Conservation (phyloP, 306 rosid genomes). For the Parietaria judaica region DNA sequence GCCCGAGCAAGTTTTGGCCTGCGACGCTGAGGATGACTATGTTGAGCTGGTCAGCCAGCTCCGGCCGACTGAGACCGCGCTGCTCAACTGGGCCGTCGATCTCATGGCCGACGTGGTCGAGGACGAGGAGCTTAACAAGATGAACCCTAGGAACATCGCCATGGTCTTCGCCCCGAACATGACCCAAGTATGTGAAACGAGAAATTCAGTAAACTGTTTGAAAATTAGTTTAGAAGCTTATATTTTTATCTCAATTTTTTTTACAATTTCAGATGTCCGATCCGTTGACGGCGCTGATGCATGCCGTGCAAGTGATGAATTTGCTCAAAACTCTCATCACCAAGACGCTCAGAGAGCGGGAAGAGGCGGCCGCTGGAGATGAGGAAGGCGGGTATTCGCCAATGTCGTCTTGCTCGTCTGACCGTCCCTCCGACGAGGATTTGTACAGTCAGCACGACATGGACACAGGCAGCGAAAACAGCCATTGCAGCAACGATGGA, state of each 20-base stretch:
- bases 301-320: slow-evolving; percentile 99
- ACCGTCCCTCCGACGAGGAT: slow-evolving; percentile 48
- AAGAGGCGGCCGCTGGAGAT: slow-evolving; percentile 52
- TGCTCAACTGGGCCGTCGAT: slow-evolving; percentile 85
- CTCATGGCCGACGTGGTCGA: slow-evolving; percentile 97
- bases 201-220: neutral
- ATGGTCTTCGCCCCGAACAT: slow-evolving; percentile 99
- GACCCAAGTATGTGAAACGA: slow-evolving; percentile 55
- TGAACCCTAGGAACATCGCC: slow-evolving; percentile 91
- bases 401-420: slow-evolving; percentile 61
- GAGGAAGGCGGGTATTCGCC: slow-evolving; percentile 70
- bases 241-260: neutral
- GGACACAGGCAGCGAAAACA: slow-evolving; percentile 52
- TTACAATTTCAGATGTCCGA: slow-evolving; percentile 69
- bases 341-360: slow-evolving; percentile 69
- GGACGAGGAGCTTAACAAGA: slow-evolving; percentile 82
- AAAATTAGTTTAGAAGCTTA: neutral
- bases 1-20: slow-evolving; percentile 84
- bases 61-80: slow-evolving; percentile 63
- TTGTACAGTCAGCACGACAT: slow-evolving; percentile 59
- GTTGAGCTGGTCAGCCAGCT: slow-evolving; percentile 73
- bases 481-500: slow-evolving; percentile 39
- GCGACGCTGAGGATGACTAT: slow-evolving; percentile 79
- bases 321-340: slow-evolving; percentile 77
- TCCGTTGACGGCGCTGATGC: slow-evolving; percentile 97